Percentiles rank a stretch among this genome's conserved stretches.
Evolutionary conservation across 495 filamentous ascomycete species (phyloP).

Genomic region (Penicillium dipodomyicola): DNA sequence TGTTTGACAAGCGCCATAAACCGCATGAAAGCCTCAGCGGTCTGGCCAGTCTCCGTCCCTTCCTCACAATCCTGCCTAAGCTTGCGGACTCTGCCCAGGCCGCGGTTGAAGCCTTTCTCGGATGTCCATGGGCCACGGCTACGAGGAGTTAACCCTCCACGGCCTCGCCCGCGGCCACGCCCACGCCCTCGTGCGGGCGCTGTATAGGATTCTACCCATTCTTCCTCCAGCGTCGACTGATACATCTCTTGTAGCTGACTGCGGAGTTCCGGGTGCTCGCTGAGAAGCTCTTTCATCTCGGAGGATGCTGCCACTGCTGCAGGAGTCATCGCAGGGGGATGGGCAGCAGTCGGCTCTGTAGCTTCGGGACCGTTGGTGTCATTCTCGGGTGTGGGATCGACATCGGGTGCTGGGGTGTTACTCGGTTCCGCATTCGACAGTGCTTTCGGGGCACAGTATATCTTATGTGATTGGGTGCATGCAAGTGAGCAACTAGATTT

Average conservation of each 20-base stretch:
- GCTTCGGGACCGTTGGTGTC: not conserved
- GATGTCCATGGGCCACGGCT: constrained; percentile 43
- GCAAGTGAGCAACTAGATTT: constrained; percentile 62
- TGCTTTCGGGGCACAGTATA: constrained; percentile 44
- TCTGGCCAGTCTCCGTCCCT: constrained; percentile 33
- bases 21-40: constrained; percentile 42
- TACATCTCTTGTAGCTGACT: constrained; percentile 52
- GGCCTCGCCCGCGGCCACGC: constrained; percentile 43
- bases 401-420: constrained; percentile 15
- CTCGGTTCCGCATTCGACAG: constrained; percentile 35
- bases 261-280: constrained; percentile 50
- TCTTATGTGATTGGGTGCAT: constrained; percentile 65
- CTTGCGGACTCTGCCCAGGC: constrained; percentile 41
- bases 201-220: constrained; percentile 39
- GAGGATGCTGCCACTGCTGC: constrained; percentile 32
- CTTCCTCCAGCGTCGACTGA: constrained; percentile 47
- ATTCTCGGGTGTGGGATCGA: constrained; percentile 13
- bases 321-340: not conserved
- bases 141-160: constrained; percentile 33
- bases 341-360: constrained; percentile 9
- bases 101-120: constrained; percentile 48
- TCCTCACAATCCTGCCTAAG: constrained; percentile 41
- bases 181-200: constrained; percentile 22
- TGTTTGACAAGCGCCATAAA: constrained; percentile 41
- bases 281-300: constrained; percentile 52